A percentile compares a stretch with the other conserved stretches of the same genome.
Evolutionary conservation across 768 basidiomycete genomes (phyloP).

Genomic region (Lepiota venenata): DNA sequence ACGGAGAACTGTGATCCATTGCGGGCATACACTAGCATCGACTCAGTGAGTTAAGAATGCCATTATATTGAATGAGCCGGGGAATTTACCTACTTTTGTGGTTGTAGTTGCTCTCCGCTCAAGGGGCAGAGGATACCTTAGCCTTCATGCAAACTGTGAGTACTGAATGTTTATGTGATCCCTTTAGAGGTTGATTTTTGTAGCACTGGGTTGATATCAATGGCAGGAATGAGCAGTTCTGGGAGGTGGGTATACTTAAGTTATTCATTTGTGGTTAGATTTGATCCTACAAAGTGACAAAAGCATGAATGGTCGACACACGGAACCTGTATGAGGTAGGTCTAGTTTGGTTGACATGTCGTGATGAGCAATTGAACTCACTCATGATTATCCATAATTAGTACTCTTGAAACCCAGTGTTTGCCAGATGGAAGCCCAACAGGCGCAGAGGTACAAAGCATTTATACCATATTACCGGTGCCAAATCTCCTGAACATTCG

Average conservation of each 20-base stretch:
- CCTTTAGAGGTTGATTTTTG: background rate
- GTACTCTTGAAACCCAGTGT: constrained; percentile 57
- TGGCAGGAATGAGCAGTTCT: constrained; percentile 60
- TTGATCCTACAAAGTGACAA: background rate
- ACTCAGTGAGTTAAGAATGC: constrained; percentile 21
- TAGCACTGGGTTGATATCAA: constrained; percentile 62
- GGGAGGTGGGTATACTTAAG: constrained; percentile 58
- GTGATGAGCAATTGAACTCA: too few species aligned
- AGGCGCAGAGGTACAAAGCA: constrained; percentile 53
- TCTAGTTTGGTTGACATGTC: too few species aligned
- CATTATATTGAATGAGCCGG: constrained; percentile 5
- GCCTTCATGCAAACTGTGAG: constrained; percentile 49
- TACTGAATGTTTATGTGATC: background rate
- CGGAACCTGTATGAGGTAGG: constrained; percentile 54
- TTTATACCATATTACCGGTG: background rate
- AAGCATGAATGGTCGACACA: constrained; percentile 73
- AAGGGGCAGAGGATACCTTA: constrained; percentile 58
- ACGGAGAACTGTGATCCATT: constrained; percentile 34
- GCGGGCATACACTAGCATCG: constrained; percentile 30
- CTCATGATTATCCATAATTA: constrained; percentile 23
- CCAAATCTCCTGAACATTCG: background rate
- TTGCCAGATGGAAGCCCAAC: constrained; percentile 54
- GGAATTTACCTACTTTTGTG: background rate
- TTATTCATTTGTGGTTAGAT: background rate
- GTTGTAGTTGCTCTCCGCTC: constrained; percentile 51